Percentiles rank a stretch among this genome's conserved stretches.
These are phyloP conservation scores for Fusarium veterinarium DNA, from an alignment of 2,329 filamentous ascomycete species.

Conservation along the genomic window DNA sequence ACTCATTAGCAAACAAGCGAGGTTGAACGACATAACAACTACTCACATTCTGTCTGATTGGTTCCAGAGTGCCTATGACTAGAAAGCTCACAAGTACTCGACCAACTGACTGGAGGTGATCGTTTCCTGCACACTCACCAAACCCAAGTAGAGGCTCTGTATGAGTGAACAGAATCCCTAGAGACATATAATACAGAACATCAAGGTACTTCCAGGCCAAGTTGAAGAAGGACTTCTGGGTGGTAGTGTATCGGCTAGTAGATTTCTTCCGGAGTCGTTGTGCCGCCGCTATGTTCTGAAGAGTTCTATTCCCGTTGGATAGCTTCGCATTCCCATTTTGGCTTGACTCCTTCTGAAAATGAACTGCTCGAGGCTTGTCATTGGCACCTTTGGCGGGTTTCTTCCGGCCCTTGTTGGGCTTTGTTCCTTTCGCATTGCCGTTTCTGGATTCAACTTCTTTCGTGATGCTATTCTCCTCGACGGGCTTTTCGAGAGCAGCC, in stretches of 20 bases:
- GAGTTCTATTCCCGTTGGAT: neutral
- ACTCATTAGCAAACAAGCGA: neutral
- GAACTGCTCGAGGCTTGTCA: neutral
- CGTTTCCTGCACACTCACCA: neutral
- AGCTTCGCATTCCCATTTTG: neutral
- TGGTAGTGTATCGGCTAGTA: neutral
- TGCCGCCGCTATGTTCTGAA: neutral
- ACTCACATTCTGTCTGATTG: constrained; percentile 38
- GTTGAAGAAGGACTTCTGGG: neutral
- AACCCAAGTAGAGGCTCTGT: neutral
- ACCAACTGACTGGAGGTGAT: neutral
- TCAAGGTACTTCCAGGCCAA: neutral
- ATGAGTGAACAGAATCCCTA: constrained; percentile 15
- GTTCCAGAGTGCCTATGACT: constrained; percentile 39
- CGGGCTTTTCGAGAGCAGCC: neutral
- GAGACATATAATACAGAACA: constrained; percentile 4
- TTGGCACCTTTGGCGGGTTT: neutral
- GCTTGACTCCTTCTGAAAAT: neutral
- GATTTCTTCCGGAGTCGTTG: neutral
- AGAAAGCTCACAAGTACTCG: constrained; percentile 36
- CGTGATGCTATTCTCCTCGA: neutral
- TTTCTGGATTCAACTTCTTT: neutral
- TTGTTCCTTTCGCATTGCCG: neutral
- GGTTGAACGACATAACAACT: neutral
- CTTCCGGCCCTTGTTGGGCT: neutral